Base-by-base conservation (phyloP, 306 rosid genomes). In the Oxytropis ochrocephala region DNA sequence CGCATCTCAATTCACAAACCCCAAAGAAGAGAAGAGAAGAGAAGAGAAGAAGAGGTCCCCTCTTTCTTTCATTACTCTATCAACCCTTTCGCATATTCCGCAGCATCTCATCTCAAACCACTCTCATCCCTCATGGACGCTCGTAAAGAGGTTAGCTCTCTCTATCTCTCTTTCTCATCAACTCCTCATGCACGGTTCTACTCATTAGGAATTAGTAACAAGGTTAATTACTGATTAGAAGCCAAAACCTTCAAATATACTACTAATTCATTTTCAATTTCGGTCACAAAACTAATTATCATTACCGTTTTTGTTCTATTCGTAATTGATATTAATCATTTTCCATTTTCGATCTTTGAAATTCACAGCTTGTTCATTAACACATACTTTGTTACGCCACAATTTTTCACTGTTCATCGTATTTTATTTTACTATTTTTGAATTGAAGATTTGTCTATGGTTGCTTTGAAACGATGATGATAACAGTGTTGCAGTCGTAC, bases 121-220 rank as follows among this genome's bases (percentile, higher is more conserved):
- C 76, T 73, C 67, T 39, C 74, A 92, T 92, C 3, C 29, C 2
- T 1, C 29, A 24, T 24, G 97, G 95, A 89, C 66, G 78, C 83
- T 84, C 95, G 88, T 13, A 92, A 89, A 83, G 89, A 92, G 90
- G 97, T 90, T 19, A 13, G n/a, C 53, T 75, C 43, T 55, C 64
- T n/a, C 24, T 66, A 32, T 36, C 50, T 42, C n/a, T 69, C n/a
- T n/a, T n/a, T n/a, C n/a, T n/a, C n/a, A n/a, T n/a, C n/a, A n/a
- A n/a, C n/a, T n/a, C n/a, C n/a, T n/a, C n/a, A n/a, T n/a, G n/a
- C 70, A 61, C 14, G 27, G 13, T 46, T 64, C 29, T 8, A 24
- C 29, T 24, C 24, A 21, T 21, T 21, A 21, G 24, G 24, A 24
- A 24, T 24, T 24, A 24, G 3, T 24, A 24, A 24, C 29, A 33